A percentile compares a stretch with the other conserved stretches of the same genome.
Evolutionary conservation across 352 stramenopile genomes (phyloP).

Genomic region (Peronospora tabacina): DNA sequence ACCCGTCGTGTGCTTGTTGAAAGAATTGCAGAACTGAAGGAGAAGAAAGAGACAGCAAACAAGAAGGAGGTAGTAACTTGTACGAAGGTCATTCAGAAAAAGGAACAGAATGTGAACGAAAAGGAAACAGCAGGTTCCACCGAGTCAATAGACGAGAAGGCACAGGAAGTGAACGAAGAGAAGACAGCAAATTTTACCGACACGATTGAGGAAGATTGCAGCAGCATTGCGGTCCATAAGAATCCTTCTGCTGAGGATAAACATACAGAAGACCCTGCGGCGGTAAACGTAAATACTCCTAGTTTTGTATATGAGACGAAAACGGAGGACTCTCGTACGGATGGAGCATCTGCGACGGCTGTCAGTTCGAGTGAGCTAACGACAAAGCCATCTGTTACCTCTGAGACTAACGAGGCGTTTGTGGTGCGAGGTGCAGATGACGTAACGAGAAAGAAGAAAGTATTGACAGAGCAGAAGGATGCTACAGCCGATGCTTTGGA

Average conservation of each 20-base stretch:
- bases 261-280: not conserved
- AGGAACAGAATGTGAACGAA: not conserved
- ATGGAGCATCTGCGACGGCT: conserved; percentile 1
- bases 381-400: not conserved
- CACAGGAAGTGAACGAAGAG: not conserved
- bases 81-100: not conserved
- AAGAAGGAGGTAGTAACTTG: not conserved
- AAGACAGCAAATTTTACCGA: not conserved
- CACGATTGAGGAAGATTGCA: not conserved
- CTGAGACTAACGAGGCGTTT: not conserved
- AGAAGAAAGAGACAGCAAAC: not conserved
- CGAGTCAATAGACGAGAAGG: not conserved
- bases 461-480: conserved; percentile 3
- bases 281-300: not conserved
- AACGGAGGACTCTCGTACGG: not conserved
- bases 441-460: not conserved
- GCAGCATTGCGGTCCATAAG: conserved; percentile 3
- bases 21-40: conserved; percentile 26
- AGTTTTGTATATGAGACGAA: conserved; percentile 4
- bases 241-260: conserved; percentile 7
- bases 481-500: conserved; percentile 3
- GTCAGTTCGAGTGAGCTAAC: conserved; percentile 2
- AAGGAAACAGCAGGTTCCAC: not conserved
- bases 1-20: conserved; percentile 46
- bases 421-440: conserved; percentile 1